Evolutionary conservation across 23 red algal species (phyloP).

Genomic region (Agarophyton chilense): DNA sequence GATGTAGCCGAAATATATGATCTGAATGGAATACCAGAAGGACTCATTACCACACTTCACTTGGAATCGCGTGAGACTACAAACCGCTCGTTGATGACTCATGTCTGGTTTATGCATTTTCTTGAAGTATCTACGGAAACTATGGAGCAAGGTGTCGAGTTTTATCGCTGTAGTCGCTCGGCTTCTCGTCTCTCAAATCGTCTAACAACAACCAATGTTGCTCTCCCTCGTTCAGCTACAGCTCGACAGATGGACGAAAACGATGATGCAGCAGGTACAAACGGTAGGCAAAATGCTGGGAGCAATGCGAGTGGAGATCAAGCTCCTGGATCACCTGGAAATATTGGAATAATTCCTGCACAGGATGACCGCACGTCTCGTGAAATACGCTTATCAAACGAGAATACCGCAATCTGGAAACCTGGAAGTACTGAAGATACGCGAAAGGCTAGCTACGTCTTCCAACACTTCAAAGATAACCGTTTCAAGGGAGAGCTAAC

Average conservation of each 20-base stretch:
- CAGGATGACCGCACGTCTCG: not conserved
- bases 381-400: not conserved
- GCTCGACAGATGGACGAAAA: not conserved
- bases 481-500: no score
- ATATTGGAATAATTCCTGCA: no score
- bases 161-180: not conserved
- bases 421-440: not conserved
- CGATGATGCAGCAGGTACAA: no score
- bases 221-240: not conserved
- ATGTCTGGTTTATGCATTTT: no score
- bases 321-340: no score
- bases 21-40: not conserved
- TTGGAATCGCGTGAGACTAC: not conserved
- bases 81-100: not conserved
- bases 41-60: not conserved
- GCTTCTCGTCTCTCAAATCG: not conserved
- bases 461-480: no score
- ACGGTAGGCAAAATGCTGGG: no score
- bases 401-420: no score
- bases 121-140: no score
- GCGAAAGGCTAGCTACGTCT: conserved; percentile 46
- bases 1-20: not conserved
- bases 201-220: no score
- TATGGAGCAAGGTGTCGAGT: not conserved
- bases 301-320: no score